A percentile compares a stretch with the other conserved stretches of the same genome.
Evolutionary conservation across 129 eudicot species (phyloP).

Genomic region (Helichrysum umbraculigerum): DNA sequence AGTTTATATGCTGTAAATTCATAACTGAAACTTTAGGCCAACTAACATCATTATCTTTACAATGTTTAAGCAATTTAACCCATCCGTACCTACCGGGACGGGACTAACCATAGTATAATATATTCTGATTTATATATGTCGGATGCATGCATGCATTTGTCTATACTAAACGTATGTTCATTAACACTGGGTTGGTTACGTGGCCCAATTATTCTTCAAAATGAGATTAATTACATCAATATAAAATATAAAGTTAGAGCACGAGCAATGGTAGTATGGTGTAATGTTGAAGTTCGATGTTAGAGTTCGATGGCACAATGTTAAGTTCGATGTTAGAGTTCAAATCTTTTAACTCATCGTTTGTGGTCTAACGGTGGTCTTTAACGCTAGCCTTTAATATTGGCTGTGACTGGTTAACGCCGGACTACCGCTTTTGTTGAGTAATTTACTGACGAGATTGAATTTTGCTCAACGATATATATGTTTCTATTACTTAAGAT

Average conservation of each 20-base stretch:
- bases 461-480: not conserved
- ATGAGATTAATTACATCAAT: not conserved
- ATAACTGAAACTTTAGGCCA: conserved; percentile 19
- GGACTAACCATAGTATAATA: not conserved
- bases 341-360: too few relatives aligned
- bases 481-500: too few relatives aligned
- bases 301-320: too few relatives aligned
- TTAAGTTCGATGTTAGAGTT: too few relatives aligned
- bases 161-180: not conserved
- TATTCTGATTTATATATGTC: not conserved
- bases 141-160: not conserved
- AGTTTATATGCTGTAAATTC: not conserved
- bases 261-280: too few relatives aligned
- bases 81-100: conserved; percentile 6
- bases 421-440: too few relatives aligned
- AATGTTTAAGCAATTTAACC: not conserved
- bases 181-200: not conserved
- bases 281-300: too few relatives aligned
- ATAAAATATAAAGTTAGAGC: too few relatives aligned
- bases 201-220: not conserved
- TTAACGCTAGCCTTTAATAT: too few relatives aligned
- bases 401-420: too few relatives aligned
- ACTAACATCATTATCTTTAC: conserved; percentile 9
- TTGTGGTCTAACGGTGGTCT: too few relatives aligned
- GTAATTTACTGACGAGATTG: not conserved